Evolutionary conservation across 805 yeast species (phyloP), one percentile per base, ranked within the genome.

Genomic region (Candida ficus): DNA sequence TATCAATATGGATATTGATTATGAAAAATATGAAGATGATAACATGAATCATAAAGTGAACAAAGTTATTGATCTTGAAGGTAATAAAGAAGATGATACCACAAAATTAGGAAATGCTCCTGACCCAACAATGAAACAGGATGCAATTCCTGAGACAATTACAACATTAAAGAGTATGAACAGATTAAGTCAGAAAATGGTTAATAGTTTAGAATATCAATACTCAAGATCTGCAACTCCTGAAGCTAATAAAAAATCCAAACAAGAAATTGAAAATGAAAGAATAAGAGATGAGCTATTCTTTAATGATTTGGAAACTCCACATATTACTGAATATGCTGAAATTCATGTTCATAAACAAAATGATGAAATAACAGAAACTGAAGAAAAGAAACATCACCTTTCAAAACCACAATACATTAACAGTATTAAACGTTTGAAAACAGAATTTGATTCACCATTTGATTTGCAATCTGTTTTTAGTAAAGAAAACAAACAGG

Each of bases 101-200:
- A 80, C 80, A 36, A 75, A 70, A 47, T 62, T 74, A 37, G 97
- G 97, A 1, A 86, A 87, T 55, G 69, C 71, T 17, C 96, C 96
- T 0, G 97, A 91, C 62, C 68, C 86, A 40, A 91, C 97, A 7
- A 91, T 91, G 98, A 70, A 67, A 42, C 64, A 67, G 8, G 67
- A 74, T 42, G 78, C 80, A 34, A 63, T 69, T 30, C 73, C 73
- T 34, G 95, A 86, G 48, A 76, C 89, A 50, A 71, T 86, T 14
- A 77, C 83, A 14, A 78, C 89, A 16, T 70, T 93, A 66, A 74
- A 83, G 49, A 87, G 95, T 46, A 89, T 91, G 93, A 91, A 91
- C 63, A 75, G 89, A 44, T 66, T 91, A 36, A 83, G 95, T 56
- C 79, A 86, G 43, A 78, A 89, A 49, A 83, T 91, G 83, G 76